Base-by-base conservation (phyloP, 257 asterid species). In the Cordia subcordata region DNA sequence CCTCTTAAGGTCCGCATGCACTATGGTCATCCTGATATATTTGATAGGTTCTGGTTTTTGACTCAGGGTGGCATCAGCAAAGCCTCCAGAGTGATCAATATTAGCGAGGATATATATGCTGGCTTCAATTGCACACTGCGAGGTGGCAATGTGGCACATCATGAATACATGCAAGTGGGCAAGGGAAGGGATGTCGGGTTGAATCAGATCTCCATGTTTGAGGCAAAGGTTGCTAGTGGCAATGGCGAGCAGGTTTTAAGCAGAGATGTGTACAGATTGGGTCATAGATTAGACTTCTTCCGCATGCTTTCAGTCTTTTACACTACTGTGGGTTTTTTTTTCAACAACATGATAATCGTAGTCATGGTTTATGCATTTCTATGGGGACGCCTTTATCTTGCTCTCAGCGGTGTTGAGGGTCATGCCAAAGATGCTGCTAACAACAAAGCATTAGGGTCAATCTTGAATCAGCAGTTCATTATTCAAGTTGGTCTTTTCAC, bases 151-250 rank as follows among this genome's bases (percentile, higher is more conserved):
- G 95, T 90, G 69, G 87, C 98, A 13, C 98, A 90, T 75, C 96
- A 90, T 58, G 98, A 90, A 62, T 91, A 91, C 76, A 83, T 91
- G 62, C 98, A 91, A 71, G 98, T 91, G 40, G 98, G 98, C 10
- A 91, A 91, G 70, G 98, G 98, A 73, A 75, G 98, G 63, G 98
- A 91, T 68, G 98, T 91, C 32, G 98, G 98, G 49, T 66, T 91
- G 75, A 91, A 91, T 79, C 98, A 91, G 78, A 91, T 91, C 45
- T 79, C 98, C 60, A 83, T 91, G 95, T 91, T 91, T 61, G 98
- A 91, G 83, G 98, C 98, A 37, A 91, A 91, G 67, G 96, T 91
- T 70, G 95, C 96, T 0, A 82, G 98, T 71, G 98, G 98, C 57
- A 91, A 91, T 11, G 98, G 98, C 6, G 98, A 91, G 74, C 98